phyloP scores from a whole-genome alignment of 2,329 filamentous ascomycete species.

The Amphichorda felina region DNA sequence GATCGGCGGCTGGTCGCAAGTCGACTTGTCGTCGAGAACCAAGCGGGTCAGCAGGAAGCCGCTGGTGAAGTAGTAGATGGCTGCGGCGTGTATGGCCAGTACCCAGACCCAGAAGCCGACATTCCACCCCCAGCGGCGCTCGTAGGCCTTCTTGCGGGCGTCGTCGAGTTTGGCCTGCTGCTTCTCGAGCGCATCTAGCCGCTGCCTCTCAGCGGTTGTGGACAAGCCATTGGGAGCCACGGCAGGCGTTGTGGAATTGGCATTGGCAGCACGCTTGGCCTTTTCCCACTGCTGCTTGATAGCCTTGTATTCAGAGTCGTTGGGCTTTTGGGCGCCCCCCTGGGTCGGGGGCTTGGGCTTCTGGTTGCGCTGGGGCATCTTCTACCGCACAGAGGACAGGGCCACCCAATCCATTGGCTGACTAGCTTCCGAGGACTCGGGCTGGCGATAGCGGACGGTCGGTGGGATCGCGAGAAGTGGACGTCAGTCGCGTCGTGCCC shows the following conservation, averaged over 20 bases:
- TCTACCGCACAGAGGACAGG: neutral
- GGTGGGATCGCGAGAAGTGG: neutral
- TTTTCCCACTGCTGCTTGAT: constrained; percentile 41
- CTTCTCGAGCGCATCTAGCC: constrained; percentile 26
- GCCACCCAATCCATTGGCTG: too few species aligned
- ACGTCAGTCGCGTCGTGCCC: neutral
- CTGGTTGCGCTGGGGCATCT: constrained; percentile 2
- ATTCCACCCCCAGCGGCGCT: constrained; percentile 43
- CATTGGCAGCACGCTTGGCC: constrained; percentile 35
- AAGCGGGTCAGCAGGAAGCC: constrained; percentile 86
- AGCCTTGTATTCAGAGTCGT: constrained; percentile 31
- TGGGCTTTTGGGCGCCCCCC: neutral
- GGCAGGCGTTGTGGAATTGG: neutral
- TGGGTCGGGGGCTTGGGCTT: constrained; percentile 3
- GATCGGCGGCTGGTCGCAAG: constrained; percentile 58
- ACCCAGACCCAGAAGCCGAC: constrained; percentile 60
- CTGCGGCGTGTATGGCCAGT: constrained; percentile 62
- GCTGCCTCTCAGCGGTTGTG: constrained; percentile 9
- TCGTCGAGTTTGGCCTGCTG: constrained; percentile 34
- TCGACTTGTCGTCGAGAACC: constrained; percentile 65
- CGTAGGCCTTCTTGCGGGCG: constrained; percentile 34
- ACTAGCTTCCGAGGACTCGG: neutral
- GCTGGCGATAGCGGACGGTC: neutral
- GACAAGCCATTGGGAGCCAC: neutral
- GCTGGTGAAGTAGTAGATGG: constrained; percentile 85